Evolutionary conservation across 768 basidiomycete genomes (phyloP), one percentile per base, ranked within the genome.

Genomic region (Amyloporia xantha): DNA sequence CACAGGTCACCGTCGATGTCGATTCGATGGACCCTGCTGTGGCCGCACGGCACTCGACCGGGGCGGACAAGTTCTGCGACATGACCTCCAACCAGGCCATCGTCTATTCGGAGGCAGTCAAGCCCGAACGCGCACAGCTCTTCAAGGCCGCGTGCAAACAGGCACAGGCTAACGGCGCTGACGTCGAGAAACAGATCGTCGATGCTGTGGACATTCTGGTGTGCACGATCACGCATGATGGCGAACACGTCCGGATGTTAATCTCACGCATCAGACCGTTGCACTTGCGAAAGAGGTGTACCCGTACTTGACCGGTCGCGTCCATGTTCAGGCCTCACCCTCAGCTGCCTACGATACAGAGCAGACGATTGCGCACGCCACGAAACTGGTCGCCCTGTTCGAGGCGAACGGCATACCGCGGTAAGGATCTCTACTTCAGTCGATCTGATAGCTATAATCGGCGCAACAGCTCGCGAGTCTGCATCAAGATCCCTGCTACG

Each of bases 401-500:
- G 69, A 67, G 43, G 66, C 61, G 7, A 55, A 72, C 49, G 75
- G 70, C 3, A 73, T 76, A 43, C 68, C 71, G 25, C 66, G 61
- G 71, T 72, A 48, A 28, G 47, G 37, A 24, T 44, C 24, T 24
- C 17, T n/a, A n/a, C n/a, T n/a, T n/a, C n/a, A n/a, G n/a, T n/a
- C n/a, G n/a, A n/a, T n/a, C n/a, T n/a, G n/a, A n/a, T n/a, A n/a
- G n/a, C n/a, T n/a, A n/a, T n/a, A n/a, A n/a, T n/a, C n/a, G n/a
- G n/a, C n/a, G n/a, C n/a, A n/a, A 9, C 38, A 45, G 73, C 54
- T 65, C 70, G 21, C 68, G 77, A 10, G 74, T 77, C 20, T 78
- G 77, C 57, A 75, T 82, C 62, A 82, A 81, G 59, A 77, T 82
- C 36, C 79, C 79, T 15, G 65, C 73, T 12, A 80, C 78, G 0